Evolutionary conservation across 148 eudicot genomes (phyloP).

Genomic region (Heliamphora exappendiculata): DNA sequence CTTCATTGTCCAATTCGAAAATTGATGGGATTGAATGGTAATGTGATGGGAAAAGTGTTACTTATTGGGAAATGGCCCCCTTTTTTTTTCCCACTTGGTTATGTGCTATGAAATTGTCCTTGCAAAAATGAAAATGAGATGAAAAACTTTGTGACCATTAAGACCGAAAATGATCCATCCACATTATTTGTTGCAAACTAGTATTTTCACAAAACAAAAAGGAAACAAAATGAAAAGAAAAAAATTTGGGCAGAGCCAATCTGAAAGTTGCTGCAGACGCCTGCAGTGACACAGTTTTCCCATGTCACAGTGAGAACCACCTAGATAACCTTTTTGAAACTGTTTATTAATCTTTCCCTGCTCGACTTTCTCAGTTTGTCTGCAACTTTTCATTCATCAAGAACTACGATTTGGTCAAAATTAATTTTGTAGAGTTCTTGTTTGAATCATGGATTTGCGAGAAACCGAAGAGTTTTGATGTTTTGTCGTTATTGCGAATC

Average conservation of each 20-base stretch:
- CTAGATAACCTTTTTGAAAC: neutral
- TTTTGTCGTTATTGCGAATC: neutral
- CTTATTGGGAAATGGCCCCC: too few species aligned
- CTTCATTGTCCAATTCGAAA: too few species aligned
- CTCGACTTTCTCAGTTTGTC: neutral
- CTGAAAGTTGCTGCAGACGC: neutral
- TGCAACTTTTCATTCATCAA: neutral
- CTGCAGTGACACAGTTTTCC: too few species aligned
- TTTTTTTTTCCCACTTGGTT: neutral
- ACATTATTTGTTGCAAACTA: neutral
- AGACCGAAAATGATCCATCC: neutral
- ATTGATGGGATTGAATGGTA: too few species aligned
- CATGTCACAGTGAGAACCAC: neutral
- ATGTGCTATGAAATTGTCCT: neutral
- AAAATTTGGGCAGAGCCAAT: neutral
- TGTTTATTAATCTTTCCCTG: neutral
- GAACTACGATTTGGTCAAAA: neutral
- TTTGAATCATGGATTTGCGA: neutral
- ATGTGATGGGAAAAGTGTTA: too few species aligned
- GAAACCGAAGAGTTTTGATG: neutral
- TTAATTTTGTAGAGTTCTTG: neutral
- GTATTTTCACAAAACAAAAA: neutral
- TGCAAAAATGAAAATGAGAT: too few species aligned
- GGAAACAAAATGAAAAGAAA: neutral
- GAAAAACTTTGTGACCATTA: too few species aligned